Evolutionary conservation across 306 rosid species (phyloP).

Genomic region (Citrullus colocynthis): DNA sequence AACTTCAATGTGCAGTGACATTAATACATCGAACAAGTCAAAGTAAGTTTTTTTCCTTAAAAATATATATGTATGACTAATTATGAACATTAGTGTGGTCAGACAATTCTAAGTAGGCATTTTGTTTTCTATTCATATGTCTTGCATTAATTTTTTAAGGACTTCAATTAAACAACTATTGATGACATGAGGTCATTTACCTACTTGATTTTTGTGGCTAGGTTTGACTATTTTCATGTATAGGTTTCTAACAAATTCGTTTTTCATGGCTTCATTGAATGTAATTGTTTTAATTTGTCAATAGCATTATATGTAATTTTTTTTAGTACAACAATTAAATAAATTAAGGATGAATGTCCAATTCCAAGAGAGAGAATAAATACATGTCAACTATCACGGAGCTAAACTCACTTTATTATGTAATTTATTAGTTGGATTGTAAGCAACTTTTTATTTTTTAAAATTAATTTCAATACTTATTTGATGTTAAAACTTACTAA

Average conservation of each 20-base stretch:
- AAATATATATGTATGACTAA: too few relatives aligned
- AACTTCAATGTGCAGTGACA: too few relatives aligned
- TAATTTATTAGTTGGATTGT: too few relatives aligned
- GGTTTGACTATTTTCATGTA: not conserved
- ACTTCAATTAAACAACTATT: not conserved
- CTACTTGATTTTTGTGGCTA: not conserved
- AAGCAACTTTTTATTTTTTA: not conserved
- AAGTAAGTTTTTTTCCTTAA: too few relatives aligned
- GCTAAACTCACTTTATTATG: too few relatives aligned
- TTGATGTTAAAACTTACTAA: not conserved
- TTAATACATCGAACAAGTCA: too few relatives aligned
- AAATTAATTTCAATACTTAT: not conserved
- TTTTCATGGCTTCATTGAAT: not conserved
- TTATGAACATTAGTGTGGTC: not conserved
- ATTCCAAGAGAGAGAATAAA: too few relatives aligned
- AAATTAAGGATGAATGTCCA: too few relatives aligned
- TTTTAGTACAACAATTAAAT: too few relatives aligned
- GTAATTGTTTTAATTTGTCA: not conserved
- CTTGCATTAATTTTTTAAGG: too few relatives aligned
- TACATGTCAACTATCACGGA: too few relatives aligned
- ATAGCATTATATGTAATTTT: not conserved
- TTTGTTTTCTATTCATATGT: not conserved
- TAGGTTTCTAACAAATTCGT: not conserved
- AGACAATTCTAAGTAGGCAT: not conserved
- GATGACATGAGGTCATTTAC: not conserved